Base-by-base conservation (phyloP, 495 filamentous ascomycete genomes). In the Hypomontagnella monticulosa region DNA sequence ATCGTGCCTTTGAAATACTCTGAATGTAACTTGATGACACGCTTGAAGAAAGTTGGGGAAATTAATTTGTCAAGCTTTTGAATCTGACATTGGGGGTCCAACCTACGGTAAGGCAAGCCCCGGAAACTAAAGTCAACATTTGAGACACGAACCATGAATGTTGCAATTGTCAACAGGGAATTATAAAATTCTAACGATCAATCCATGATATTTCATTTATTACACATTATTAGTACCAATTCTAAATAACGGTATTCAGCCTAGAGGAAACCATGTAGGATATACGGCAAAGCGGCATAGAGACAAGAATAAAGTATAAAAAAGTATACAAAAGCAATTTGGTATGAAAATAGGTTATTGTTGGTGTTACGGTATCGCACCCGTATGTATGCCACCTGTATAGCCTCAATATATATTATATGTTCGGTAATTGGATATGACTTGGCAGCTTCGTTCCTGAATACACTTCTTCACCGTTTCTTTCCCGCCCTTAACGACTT, bases 11-110 rank as follows among this genome's bases (percentile, higher is more conserved):
- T 61, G 36, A n/a, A 34, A 61, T 51, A 11, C 3, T 33, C 19
- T 38, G 11, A 51, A 68, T 68, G 59, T 63, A 60, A 68, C 65
- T 56, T 38, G 1, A 63, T 51, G 43, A 54, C 65, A 63, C 14
- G 48, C 20, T 15, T 40, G 20, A 14, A n/a, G 48, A 50, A 57
- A 49, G 38, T 50, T 51, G 50, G 36, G 34, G 41, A 42, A 67
- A 48, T 58, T 19, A 27, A 63, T 68, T 68, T 68, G 59, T 68
- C 49, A 63, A 59, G 16, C 37, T 41, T 50, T 60, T 53, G 43
- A 50, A 55, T 50, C 43, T 18, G 48, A 51, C 16, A 36, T 55
- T 59, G 54, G 54, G 59, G 54, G 57, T 59, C 32, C 32, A 30
- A 50, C n/a, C 9, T 41, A 43, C 14, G 18, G 23, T 42, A 27